phyloP scores from a whole-genome alignment of 2,329 filamentous ascomycete genomes.

The Talaromyces rugulosus region DNA sequence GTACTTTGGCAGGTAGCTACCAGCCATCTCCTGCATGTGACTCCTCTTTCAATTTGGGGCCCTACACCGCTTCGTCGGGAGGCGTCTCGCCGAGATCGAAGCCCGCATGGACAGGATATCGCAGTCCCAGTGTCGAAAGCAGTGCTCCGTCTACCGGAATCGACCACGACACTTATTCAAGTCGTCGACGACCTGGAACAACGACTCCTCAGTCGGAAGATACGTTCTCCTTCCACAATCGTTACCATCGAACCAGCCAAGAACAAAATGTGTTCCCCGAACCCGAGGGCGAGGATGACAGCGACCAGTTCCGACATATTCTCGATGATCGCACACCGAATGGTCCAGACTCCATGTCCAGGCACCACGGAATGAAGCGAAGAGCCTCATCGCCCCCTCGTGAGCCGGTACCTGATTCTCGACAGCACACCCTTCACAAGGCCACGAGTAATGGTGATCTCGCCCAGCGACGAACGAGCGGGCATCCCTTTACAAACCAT shows the following conservation, averaged over 20 bases:
- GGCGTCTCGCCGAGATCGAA: conserved; percentile 39
- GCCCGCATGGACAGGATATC: conserved; percentile 38
- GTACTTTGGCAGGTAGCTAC: conserved; percentile 20
- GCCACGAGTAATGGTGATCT: conserved; percentile 46
- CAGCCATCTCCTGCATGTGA: conserved; percentile 6
- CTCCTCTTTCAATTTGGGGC: conserved; percentile 29
- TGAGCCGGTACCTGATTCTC: conserved; percentile 42
- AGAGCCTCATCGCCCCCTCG: conserved; percentile 61
- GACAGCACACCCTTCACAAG: conserved; percentile 26
- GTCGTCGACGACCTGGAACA: conserved; percentile 45
- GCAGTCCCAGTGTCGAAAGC: conserved; percentile 43
- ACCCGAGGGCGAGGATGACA: conserved; percentile 42
- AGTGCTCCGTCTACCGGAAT: conserved; percentile 37
- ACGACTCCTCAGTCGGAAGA: conserved; percentile 49
- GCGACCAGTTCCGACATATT: conserved; percentile 30
- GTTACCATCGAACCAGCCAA: conserved; percentile 59
- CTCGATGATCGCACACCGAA: conserved; percentile 37
- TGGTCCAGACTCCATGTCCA: conserved; percentile 34
- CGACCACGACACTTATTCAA: conserved; percentile 32
- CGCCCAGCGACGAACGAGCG: conserved; percentile 50
- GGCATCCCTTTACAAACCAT: conserved; percentile 52
- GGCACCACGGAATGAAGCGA: conserved; percentile 56
- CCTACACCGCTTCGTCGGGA: conserved; percentile 31
- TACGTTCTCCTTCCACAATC: conserved; percentile 44
- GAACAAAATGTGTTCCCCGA: conserved; percentile 56